Evolutionary conservation across 768 basidiomycete genomes (phyloP).

Genomic region (Cystobasidiopsis lactophilus): DNA sequence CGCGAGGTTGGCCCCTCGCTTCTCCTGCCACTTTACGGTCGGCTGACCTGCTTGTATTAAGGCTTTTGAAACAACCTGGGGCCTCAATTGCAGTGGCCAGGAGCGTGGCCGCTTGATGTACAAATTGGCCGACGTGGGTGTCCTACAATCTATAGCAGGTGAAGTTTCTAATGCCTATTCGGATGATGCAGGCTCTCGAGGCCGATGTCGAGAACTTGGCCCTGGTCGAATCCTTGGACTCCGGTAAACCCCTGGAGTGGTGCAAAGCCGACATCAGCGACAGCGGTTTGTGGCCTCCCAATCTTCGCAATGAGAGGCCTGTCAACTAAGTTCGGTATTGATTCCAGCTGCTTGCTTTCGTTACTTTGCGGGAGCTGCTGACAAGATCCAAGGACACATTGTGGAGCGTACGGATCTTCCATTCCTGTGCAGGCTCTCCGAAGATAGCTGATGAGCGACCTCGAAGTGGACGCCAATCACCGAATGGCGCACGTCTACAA

Average conservation of each 20-base stretch:
- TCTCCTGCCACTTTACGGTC: too few relatives aligned
- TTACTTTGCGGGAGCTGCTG: conserved; percentile 49
- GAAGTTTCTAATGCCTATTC: conserved; percentile 63
- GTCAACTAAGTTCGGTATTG: too few relatives aligned
- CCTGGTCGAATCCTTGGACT: conserved; percentile 64
- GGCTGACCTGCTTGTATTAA: too few relatives aligned
- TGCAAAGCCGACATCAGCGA: conserved; percentile 13
- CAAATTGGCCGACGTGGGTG: conserved; percentile 20
- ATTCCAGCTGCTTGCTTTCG: conserved; percentile 18
- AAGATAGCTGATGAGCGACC: conserved; percentile 53
- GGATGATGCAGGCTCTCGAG: conserved; percentile 36
- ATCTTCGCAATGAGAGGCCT: too few relatives aligned
- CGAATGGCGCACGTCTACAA: conserved; percentile 85
- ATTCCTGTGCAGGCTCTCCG: too few relatives aligned
- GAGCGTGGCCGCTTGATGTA: conserved; percentile 21
- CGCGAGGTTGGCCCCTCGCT: conserved; percentile 16
- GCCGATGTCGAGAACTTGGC: conserved; percentile 39
- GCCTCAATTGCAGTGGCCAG: conserved; percentile 19
- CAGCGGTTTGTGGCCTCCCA: too few relatives aligned
- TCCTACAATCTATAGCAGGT: conserved; percentile 37
- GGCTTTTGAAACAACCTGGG: conserved; percentile 28
- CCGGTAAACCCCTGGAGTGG: conserved; percentile 47
- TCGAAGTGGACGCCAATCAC: conserved; percentile 68
- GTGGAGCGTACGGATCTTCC: conserved; percentile 49
- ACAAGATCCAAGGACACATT: conserved; percentile 74